Conservation (phyloP, 345 rosid genomes). For the Viola odorata region DNA sequence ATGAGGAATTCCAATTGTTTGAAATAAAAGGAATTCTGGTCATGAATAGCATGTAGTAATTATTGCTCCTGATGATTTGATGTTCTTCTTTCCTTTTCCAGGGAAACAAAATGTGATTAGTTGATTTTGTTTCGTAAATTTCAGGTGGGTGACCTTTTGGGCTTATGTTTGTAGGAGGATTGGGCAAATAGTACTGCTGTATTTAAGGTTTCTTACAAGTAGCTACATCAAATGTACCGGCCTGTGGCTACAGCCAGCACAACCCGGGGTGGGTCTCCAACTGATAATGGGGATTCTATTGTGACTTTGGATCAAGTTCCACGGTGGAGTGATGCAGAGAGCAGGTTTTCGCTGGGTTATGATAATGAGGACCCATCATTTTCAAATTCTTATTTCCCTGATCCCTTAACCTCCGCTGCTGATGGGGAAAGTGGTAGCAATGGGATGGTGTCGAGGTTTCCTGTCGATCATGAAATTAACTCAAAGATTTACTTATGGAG, state of each 20-base stretch:
- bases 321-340: constrained; percentile 84
- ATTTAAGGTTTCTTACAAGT: constrained; percentile 17
- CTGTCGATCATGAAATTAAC: constrained; percentile 80
- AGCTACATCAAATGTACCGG: constrained; percentile 52
- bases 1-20: not conserved
- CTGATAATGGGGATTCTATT: constrained; percentile 47
- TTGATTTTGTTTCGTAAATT: constrained; percentile 2
- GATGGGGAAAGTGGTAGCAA: constrained; percentile 43
- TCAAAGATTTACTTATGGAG: constrained; percentile 84
- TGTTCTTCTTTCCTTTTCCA: constrained; percentile 9
- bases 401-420: constrained; percentile 58
- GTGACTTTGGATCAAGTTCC: constrained; percentile 89
- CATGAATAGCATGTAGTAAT: not conserved
- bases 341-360: constrained; percentile 41
- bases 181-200: not conserved
- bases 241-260: constrained; percentile 48
- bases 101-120: not conserved
- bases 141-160: constrained; percentile 4
- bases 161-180: no score
- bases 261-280: constrained; percentile 21
- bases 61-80: not conserved
- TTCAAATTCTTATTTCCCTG: constrained; percentile 53
- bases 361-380: constrained; percentile 58
- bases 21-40: not conserved
- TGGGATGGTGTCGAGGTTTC: constrained; percentile 75